Evolutionary conservation across 306 rosid genomes (phyloP), one percentile per base, ranked within the genome.

Genomic region (Prinsepia uniflora): DNA sequence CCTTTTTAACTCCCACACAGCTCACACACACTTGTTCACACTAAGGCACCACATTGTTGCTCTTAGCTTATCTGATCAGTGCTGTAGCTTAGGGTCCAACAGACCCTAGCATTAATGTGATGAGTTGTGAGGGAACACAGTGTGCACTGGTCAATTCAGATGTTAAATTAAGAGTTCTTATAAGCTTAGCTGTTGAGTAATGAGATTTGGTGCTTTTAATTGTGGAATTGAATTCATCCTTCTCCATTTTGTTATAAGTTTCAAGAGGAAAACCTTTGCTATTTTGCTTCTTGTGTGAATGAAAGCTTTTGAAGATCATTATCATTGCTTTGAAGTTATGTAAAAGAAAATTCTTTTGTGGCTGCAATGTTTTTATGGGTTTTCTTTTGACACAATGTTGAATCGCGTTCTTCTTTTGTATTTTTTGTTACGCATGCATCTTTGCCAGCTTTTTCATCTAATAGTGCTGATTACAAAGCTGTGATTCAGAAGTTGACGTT

Each of bases 401-500:
- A 81, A 78, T 85, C 81, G 76, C 80, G 73, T 78, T 68, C 39
- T 70, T 43, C 70, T 55, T 64, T 78, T 71, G 86, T 76, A 83
- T 88, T 13, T 68, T 2, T 4, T 24, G 18, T 48, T 53, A 22
- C 18, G 24, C 3, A 17, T 4, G 9, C 7, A 4, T 53, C 2
- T n/a, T 7, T 9, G 57, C 67, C 36, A 30, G 36, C 36, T 30
- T 30, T 30, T 30, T 30, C 36, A 30, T 30, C 36, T 30, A 30
- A 30, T 30, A 30, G 0, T 30, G 36, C 36, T 30, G 36, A 30
- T 30, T 30, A 2, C 36, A 30, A 30, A 30, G 36, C 36, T 30
- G 36, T 30, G 36, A 30, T 30, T 30, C 73, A 84, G 79, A 79
- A 76, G 67, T 76, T 53, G 73, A 70, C 57, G 47, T 42, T 78